Conservation (phyloP, 768 basidiomycete genomes). For the Collybia mongolica region DNA sequence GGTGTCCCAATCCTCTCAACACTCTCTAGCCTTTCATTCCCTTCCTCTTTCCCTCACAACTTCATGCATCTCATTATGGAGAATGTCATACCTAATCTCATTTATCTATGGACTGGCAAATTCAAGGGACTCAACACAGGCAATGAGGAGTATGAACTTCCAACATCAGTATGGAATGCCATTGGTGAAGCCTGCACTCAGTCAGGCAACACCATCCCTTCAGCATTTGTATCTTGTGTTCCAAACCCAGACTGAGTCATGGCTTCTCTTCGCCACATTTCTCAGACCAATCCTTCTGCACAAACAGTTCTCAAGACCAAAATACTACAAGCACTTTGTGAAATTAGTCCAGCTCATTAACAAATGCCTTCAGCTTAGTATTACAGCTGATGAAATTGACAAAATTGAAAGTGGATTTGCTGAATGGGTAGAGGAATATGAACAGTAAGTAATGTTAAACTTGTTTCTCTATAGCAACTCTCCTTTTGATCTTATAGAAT, state of each 20-base stretch:
- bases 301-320: conserved; percentile 22
- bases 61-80: conserved; percentile 46
- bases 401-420: conserved; percentile 18
- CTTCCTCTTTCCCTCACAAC: conserved; percentile 39
- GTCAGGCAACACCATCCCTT: conserved; percentile 25
- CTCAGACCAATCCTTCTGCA: conserved; percentile 2
- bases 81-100: conserved; percentile 34
- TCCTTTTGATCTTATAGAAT: conserved; percentile 9
- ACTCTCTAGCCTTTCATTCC: conserved; percentile 31
- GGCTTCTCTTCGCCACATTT: conserved; percentile 7
- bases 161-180: conserved; percentile 31
- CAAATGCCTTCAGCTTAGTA: conserved; percentile 29
- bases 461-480: neutral
- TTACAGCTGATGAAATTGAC: conserved; percentile 17
- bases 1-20: conserved; percentile 26
- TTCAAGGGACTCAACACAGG: conserved; percentile 34
- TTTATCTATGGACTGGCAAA: conserved; percentile 34
- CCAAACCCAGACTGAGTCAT: conserved; percentile 25
- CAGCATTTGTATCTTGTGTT: conserved; percentile 21
- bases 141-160: conserved; percentile 18
- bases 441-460: conserved; percentile 5
- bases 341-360: conserved; percentile 29
- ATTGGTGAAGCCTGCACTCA: conserved; percentile 28
- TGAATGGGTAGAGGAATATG: conserved; percentile 29
- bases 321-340: conserved; percentile 34